phyloP scores from a whole-genome alignment of 257 asterid genomes.

The Galeopsis tetrahit region DNA sequence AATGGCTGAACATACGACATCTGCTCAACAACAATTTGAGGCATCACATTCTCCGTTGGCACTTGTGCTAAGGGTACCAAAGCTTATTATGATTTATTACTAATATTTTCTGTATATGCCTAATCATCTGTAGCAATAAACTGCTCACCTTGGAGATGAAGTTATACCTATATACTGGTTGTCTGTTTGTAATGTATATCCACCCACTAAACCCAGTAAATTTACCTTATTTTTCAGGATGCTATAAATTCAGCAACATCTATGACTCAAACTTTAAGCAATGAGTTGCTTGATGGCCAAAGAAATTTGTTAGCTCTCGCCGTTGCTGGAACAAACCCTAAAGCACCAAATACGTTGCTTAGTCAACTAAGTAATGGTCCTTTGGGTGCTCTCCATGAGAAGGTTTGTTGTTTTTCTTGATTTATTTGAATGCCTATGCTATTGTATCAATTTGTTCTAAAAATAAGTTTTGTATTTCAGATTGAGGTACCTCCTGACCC shows the following conservation, averaged over 20 bases:
- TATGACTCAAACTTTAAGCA: slow-evolving; percentile 75
- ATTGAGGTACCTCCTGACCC: slow-evolving; percentile 91
- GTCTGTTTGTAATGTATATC: slow-evolving; percentile 12
- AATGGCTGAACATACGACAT: slow-evolving; percentile 73
- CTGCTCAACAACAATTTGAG: slow-evolving; percentile 81
- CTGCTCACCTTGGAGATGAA: slow-evolving; percentile 4
- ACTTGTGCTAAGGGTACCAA: slow-evolving; percentile 73
- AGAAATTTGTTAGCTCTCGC: slow-evolving; percentile 83
- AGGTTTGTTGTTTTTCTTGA: slow-evolving; percentile 51
- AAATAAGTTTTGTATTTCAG: slow-evolving; percentile 40
- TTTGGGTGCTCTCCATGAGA: slow-evolving; percentile 74
- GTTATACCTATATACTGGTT: neutral
- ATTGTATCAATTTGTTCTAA: slow-evolving; percentile 31
- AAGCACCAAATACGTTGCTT: slow-evolving; percentile 59
- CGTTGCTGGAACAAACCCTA: slow-evolving; percentile 72
- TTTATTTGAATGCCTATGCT: neutral
- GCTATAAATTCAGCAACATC: slow-evolving; percentile 84
- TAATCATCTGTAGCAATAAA: neutral
- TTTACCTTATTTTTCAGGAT: slow-evolving; percentile 56
- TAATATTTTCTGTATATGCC: slow-evolving; percentile 6
- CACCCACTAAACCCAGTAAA: neutral
- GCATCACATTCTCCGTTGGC: slow-evolving; percentile 85
- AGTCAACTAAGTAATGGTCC: slow-evolving; percentile 89
- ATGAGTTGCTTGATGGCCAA: slow-evolving; percentile 90
- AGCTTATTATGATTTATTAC: neutral